Evolutionary conservation across 148 eudicot species (phyloP), one percentile per base, ranked within the genome.

Genomic region (Chenopodium album): DNA sequence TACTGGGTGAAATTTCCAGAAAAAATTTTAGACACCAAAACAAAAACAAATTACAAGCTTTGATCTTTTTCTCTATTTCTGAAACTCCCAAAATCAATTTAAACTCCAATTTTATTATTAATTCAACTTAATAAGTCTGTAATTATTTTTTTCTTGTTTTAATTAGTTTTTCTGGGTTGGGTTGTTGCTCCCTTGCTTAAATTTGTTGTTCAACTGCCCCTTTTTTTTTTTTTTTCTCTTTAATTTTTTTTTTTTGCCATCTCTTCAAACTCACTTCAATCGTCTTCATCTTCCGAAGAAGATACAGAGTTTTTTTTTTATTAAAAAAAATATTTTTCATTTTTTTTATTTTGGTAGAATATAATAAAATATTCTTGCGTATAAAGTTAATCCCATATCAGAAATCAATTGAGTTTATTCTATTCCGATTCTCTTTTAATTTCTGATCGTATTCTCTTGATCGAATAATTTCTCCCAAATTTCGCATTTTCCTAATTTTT

Each of bases 181-280:
- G 14, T 41, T 75, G 44, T 56, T 17, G 66, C 26, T 62, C 22
- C 26, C 22, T 20, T 66, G 59, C 66, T 83, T 73, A 56, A 52
- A 56, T 79, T 67, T 79, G 69, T 68, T 79, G 75, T 66, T 83
- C 79, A 79, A 44, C 77, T 74, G 86, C 78, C 74, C 75, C 65
- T 19, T 62, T 44, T 69, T 59, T 31, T 31, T 2, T 31, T 2
- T 31, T 1, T 26, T 69, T 75, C 28, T 50, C 47, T 78, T 19
- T 72, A 6, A 7, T 64, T 11, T n/a, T 22, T 50, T 50, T 10
- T 11, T 50, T 50, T 50, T 50, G 54, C 54, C 65, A 72, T 80
- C 20, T 31, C 34, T 12, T 64, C 8, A 8, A 73, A 46, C 26
- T 63, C 28, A 72, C 66, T 37, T 19, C 67, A 31, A 62, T 37